Evolutionary conservation across 2,329 filamentous ascomycete genomes (phyloP).

Genomic region (Emmonsia crescens): DNA sequence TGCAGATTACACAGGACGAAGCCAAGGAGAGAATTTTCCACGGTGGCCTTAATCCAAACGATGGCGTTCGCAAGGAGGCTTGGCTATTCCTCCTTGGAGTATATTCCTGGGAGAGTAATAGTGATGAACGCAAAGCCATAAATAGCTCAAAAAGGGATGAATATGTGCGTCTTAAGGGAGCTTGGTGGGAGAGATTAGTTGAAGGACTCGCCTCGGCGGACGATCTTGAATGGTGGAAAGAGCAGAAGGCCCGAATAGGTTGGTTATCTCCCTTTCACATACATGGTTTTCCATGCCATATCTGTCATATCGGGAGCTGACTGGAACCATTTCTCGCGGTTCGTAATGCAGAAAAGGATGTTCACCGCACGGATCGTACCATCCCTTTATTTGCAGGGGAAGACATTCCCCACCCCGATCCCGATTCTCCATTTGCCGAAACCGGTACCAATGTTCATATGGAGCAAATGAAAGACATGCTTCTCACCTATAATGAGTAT

Average conservation of each 20-base stretch:
- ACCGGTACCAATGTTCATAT: slow-evolving; percentile 92
- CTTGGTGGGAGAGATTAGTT: slow-evolving; percentile 91
- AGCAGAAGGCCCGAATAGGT: slow-evolving; percentile 90
- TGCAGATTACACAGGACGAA: slow-evolving; percentile 76
- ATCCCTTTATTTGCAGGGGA: slow-evolving; percentile 94
- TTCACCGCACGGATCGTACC: slow-evolving; percentile 89
- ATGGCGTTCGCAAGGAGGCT: slow-evolving; percentile 88
- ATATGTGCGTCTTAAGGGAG: slow-evolving; percentile 84
- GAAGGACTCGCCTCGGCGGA: slow-evolving; percentile 71
- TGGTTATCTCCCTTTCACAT: slow-evolving; percentile 30
- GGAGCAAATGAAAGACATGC: slow-evolving; percentile 98
- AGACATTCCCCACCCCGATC: slow-evolving; percentile 92
- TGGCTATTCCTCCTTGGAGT: slow-evolving; percentile 92
- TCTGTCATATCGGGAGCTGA: slow-evolving; percentile 5
- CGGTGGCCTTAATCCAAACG: slow-evolving; percentile 76
- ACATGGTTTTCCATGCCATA: slow-evolving; percentile 1
- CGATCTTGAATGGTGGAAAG: slow-evolving; percentile 90
- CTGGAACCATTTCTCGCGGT: slow-evolving; percentile 44
- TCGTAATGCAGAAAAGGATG: slow-evolving; percentile 75
- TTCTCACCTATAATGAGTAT: slow-evolving; percentile 96
- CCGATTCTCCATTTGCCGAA: slow-evolving; percentile 86
- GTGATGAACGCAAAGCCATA: slow-evolving; percentile 71
- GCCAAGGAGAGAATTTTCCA: slow-evolving; percentile 97
- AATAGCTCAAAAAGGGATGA: slow-evolving; percentile 81
- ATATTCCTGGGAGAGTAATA: slow-evolving; percentile 83